Percentiles rank a stretch among this genome's conserved stretches.
Conservation (phyloP, 163 green algal species). For the Scenedesmus sp. region DNA sequence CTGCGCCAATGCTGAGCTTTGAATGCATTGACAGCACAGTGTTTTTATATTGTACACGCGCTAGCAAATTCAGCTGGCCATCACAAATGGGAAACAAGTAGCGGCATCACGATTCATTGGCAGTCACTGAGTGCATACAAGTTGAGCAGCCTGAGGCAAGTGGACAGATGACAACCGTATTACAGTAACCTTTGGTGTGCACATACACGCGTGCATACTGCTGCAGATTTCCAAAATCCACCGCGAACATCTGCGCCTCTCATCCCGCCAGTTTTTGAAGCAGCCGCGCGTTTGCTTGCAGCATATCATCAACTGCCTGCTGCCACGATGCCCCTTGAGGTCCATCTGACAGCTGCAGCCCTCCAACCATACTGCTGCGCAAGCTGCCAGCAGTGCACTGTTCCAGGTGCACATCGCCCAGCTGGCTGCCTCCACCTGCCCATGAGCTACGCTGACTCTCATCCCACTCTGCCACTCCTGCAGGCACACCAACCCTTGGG, state of each 20-base stretch:
- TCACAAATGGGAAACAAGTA: no score
- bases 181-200: background rate
- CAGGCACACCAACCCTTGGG: background rate
- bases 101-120: no score
- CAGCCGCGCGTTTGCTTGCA: conserved; percentile 56
- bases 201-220: background rate
- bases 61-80: no score
- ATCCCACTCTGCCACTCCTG: background rate
- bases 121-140: no score
- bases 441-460: background rate
- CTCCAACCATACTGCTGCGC: background rate
- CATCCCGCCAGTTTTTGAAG: conserved; percentile 46
- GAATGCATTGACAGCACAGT: no score
- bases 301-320: conserved; percentile 49
- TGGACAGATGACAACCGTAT: background rate
- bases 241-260: background rate
- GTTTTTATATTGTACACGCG: no score
- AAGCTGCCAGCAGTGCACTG: background rate
- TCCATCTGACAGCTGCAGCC: background rate
- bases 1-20: no score
- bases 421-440: background rate
- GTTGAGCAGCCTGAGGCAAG: no score
- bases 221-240: background rate
- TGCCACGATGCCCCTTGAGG: background rate
- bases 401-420: background rate